A percentile compares a stretch with the other conserved stretches of the same genome.
phyloP scores from a whole-genome alignment of 129 eudicot species.

The Calendula officinalis region DNA sequence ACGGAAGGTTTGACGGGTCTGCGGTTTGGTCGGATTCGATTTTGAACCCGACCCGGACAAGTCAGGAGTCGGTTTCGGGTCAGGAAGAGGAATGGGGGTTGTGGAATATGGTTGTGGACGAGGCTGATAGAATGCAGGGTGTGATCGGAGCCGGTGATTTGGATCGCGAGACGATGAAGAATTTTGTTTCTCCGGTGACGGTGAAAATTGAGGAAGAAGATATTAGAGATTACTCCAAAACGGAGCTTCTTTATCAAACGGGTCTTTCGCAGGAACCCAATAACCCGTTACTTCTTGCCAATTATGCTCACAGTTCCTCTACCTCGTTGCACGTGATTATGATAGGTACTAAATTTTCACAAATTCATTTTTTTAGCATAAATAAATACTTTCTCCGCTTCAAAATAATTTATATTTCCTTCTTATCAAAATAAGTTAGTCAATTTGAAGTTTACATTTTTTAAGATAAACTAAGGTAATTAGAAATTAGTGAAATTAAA shows the following conservation, averaged over 20 bases:
- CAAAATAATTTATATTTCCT: too few species aligned
- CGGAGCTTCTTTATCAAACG: conserved; percentile 62
- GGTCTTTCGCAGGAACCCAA: conserved; percentile 69
- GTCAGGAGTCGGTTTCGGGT: conserved; percentile 55
- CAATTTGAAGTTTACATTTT: too few species aligned
- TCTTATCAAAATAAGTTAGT: too few species aligned
- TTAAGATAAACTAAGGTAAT: too few species aligned
- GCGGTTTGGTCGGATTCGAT: conserved; percentile 26
- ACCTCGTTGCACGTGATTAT: conserved; percentile 63
- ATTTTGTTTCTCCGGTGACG: conserved; percentile 71
- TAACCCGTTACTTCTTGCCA: conserved; percentile 67
- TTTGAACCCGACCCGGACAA: conserved; percentile 26
- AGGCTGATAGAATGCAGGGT: conserved; percentile 60
- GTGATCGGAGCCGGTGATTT: conserved; percentile 30
- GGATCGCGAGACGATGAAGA: conserved; percentile 53
- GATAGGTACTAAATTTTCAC: conserved; percentile 52
- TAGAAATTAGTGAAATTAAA: too few species aligned
- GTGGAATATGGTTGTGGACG: conserved; percentile 61
- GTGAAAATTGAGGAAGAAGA: conserved; percentile 60
- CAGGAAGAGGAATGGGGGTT: conserved; percentile 46
- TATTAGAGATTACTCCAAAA: conserved; percentile 46
- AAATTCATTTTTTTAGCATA: too few species aligned
- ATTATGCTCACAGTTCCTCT: conserved; percentile 93
- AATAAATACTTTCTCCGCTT: too few species aligned
- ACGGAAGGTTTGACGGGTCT: conserved; percentile 51